Evolutionary conservation across 208 protist genomes (phyloP).

Genomic region (Crithidia mellificae): DNA sequence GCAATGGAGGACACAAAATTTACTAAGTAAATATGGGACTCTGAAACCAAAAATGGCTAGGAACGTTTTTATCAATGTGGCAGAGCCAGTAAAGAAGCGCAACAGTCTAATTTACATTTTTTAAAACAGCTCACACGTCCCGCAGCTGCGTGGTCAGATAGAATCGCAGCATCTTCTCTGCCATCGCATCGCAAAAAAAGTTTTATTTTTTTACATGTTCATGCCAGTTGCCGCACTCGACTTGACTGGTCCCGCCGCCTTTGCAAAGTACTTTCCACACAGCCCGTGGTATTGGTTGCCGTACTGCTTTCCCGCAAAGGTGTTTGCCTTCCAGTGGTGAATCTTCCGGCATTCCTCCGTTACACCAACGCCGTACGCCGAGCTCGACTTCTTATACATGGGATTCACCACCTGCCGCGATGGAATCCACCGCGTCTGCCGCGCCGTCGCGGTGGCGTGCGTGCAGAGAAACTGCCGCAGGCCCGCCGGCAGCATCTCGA

Average conservation of each 20-base stretch:
- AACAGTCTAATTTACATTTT: slow-evolving; percentile 8
- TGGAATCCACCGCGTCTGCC: slow-evolving; percentile 35
- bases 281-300: slow-evolving; percentile 76
- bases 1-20: no score
- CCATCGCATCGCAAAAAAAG: no score
- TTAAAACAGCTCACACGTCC: neutral
- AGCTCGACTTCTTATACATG: slow-evolving; percentile 79
- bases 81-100: no score
- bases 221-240: slow-evolving; percentile 66
- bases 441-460: slow-evolving; percentile 34
- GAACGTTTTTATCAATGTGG: no score
- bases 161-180: no score
- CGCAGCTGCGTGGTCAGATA: no score
- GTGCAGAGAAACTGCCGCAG: slow-evolving; percentile 67
- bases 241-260: slow-evolving; percentile 37
- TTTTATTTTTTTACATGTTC: slow-evolving; percentile 80
- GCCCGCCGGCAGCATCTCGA: slow-evolving; percentile 50
- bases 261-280: slow-evolving; percentile 64
- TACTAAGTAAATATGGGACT: no score
- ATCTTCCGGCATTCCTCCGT: slow-evolving; percentile 59
- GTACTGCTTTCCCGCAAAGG: slow-evolving; percentile 69
- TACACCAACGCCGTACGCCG: slow-evolving; percentile 70
- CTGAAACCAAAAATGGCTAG: no score
- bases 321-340: slow-evolving; percentile 67
- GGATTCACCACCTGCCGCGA: slow-evolving; percentile 46